Base-by-base conservation (phyloP, 169 alveolate genomes). In the Ichthyophthirius multifiliis region DNA sequence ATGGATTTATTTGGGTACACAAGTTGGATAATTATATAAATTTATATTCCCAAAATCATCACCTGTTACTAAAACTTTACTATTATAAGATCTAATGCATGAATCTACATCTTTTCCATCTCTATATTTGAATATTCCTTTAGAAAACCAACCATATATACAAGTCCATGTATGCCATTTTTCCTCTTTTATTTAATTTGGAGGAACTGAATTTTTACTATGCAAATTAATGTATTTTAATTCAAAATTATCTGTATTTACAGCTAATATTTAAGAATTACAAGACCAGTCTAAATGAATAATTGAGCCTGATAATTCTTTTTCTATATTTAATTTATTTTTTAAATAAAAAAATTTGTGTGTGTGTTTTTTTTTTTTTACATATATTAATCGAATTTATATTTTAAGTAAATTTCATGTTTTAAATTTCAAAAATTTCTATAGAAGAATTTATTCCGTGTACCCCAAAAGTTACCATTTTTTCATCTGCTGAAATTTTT, bases 111-210 rank as follows among this genome's bases (percentile, higher is more conserved):
- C n/a, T n/a, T n/a, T 83, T 27, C 91, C 89, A 31, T 93, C 90
- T 5, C 81, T 94, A 10, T 91, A 90, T 78, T 92, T 44, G 74
- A 71, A 94, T 3, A 94, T 92, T 7, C 94, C 96, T 65, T 92
- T 73, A n/a, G 89, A 95, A 30, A 92, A 92, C 74, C 85, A 94
- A 3, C 97, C 97, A 39, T 91, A 85, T 10, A 83, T 44, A 67
- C 96, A 90, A 15, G 97, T 94, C 96, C 95, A 91, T 20, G 95
- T 83, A 44, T 74, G 9, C 96, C 96, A 92, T 31, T 86, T 92
- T 32, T 82, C 87, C 37, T 89, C 90, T 39, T 85, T 90, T 15
- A 88, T 82, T 34, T 87, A 73, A 43, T 93, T 84, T 9, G 96
- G 89, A 1, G 83, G 78, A 5, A 92, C 85, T 23, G 67, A 81